Evolutionary conservation across 371 early-diverging fungal species (phyloP).

Genomic region (Lichtheimia corymbifera): DNA sequence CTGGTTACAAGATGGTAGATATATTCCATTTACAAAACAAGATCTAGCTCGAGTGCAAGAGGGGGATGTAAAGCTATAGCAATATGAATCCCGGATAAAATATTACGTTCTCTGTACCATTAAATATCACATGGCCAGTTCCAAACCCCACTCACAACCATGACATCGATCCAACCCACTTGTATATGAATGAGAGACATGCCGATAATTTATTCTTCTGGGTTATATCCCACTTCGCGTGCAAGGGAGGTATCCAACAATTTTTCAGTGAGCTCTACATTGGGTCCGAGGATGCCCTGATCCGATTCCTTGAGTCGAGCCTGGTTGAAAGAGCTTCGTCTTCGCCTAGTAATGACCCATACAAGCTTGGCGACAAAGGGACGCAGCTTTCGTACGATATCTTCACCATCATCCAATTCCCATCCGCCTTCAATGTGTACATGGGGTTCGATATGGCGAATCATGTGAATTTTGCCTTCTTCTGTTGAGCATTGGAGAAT

Average conservation of each 20-base stretch:
- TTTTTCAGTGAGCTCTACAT: slow-evolving; percentile 44
- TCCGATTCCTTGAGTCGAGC: slow-evolving; percentile 29
- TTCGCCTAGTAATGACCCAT: slow-evolving; percentile 43
- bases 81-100: too few species aligned
- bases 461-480: slow-evolving; percentile 51
- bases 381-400: slow-evolving; percentile 40
- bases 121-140: too few species aligned
- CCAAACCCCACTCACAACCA: too few species aligned
- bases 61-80: too few species aligned
- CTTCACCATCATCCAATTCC: slow-evolving; percentile 54
- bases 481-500: slow-evolving; percentile 45
- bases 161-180: too few species aligned
- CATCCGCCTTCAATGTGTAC: slow-evolving; percentile 58
- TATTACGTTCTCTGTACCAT: too few species aligned
- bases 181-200: too few species aligned
- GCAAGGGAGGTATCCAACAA: slow-evolving; percentile 42
- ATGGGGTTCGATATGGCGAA: slow-evolving; percentile 47
- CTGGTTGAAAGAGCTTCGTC: slow-evolving; percentile 32
- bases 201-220: too few species aligned
- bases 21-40: slow-evolving; percentile 4
- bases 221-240: slow-evolving; percentile 24
- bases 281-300: slow-evolving; percentile 31
- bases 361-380: slow-evolving; percentile 42
- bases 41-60: background rate
- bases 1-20: slow-evolving; percentile 47